phyloP scores from a whole-genome alignment of 2,329 filamentous ascomycete species.

The Helotiales sp. region DNA sequence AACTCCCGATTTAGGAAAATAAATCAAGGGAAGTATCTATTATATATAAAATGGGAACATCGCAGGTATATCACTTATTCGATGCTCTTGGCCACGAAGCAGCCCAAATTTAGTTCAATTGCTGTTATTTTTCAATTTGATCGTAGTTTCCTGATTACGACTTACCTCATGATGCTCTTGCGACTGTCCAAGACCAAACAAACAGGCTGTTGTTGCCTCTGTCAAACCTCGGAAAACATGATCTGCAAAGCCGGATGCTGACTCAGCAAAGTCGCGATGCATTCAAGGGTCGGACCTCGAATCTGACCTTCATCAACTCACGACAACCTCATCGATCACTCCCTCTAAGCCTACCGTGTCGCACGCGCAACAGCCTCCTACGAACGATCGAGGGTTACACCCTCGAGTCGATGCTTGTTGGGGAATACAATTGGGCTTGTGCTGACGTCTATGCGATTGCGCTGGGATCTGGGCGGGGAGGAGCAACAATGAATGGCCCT shows the following conservation, averaged over 20 bases:
- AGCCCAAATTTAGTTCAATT: too few relatives aligned
- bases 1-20: too few relatives aligned
- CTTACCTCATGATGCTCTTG: too few relatives aligned
- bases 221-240: too few relatives aligned
- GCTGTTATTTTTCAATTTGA: too few relatives aligned
- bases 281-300: slow-evolving; percentile 1
- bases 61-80: too few relatives aligned
- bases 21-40: too few relatives aligned
- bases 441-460: slow-evolving; percentile 17
- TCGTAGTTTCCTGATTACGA: too few relatives aligned
- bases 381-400: not conserved
- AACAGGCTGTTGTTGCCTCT: too few relatives aligned
- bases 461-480: slow-evolving; percentile 14
- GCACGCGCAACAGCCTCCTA: not conserved
- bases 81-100: too few relatives aligned
- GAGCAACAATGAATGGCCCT: slow-evolving; percentile 21
- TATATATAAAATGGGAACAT: too few relatives aligned
- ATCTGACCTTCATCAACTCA: not conserved
- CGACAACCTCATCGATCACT: not conserved
- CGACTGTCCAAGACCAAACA: too few relatives aligned
- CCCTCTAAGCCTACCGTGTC: not conserved
- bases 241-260: not conserved
- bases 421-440: slow-evolving; percentile 4
- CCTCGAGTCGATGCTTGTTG: slow-evolving; percentile 8
- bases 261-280: not conserved